Percentiles rank a stretch among this genome's conserved stretches.
phyloP scores from a whole-genome alignment of 345 rosid species.

The thale cress (Arabidopsis thaliana) region TAIR10.1 NC_003076.8:6097001-6097500 shows the following conservation, averaged over 20 bases:
- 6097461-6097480: conserved; percentile 80
- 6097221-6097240: too few relatives aligned
- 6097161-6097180: too few relatives aligned
- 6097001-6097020: not conserved
- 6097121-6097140: too few relatives aligned
- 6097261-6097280: too few relatives aligned
- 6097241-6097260: too few relatives aligned
- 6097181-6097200: too few relatives aligned
- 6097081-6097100: not conserved
- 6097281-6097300: too few relatives aligned
- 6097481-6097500: conserved; percentile 96
- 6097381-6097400: conserved; percentile 8
- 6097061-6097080: not conserved
- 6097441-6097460: not conserved
- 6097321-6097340: not conserved
- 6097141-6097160: too few relatives aligned
- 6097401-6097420: not conserved
- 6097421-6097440: not conserved
- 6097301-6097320: not conserved
- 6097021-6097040: not conserved
- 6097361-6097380: not conserved
- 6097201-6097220: too few relatives aligned
- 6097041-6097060: not conserved
- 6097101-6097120: too few relatives aligned
- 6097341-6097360: conserved; percentile 1